Evolutionary conservation across 192 early-diverging fungal genomes (phyloP).

Genomic region (Podila horticola): DNA sequence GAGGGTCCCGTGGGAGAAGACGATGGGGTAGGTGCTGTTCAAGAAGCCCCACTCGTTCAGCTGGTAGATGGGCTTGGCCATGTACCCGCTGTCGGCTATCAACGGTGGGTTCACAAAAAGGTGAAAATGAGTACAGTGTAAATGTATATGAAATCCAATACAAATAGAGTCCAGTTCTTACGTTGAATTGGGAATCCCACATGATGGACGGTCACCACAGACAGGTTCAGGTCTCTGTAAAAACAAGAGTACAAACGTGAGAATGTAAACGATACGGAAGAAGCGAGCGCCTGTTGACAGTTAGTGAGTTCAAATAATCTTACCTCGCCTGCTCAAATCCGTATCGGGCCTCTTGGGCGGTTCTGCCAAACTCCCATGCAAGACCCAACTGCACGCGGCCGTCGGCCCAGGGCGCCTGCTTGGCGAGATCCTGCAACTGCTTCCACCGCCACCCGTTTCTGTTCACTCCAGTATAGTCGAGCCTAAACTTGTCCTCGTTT

Average conservation of each 20-base stretch:
- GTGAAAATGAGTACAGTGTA: too few species aligned
- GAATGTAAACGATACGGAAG: too few species aligned
- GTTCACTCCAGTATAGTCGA: neutral
- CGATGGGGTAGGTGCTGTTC: neutral
- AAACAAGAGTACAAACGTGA: too few species aligned
- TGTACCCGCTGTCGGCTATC: neutral
- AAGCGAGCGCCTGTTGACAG: too few species aligned
- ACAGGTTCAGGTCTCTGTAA: too few species aligned
- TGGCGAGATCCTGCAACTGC: too few species aligned
- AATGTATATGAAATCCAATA: neutral
- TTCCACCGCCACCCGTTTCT: neutral
- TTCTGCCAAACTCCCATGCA: neutral
- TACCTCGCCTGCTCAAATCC: neutral
- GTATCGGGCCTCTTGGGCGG: neutral
- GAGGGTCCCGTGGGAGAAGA: slow-evolving; percentile 4
- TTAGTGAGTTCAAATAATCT: too few species aligned
- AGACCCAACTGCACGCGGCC: slow-evolving; percentile 6
- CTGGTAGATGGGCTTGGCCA: neutral
- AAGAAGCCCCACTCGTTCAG: neutral
- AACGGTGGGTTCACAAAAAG: too few species aligned
- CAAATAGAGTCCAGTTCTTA: too few species aligned
- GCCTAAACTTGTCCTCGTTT: neutral
- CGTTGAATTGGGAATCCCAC: too few species aligned
- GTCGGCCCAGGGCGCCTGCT: slow-evolving; percentile 3
- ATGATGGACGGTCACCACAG: too few species aligned